phyloP scores from a whole-genome alignment of 108 stramenopile genomes.

The Cyclotella sp. region DNA sequence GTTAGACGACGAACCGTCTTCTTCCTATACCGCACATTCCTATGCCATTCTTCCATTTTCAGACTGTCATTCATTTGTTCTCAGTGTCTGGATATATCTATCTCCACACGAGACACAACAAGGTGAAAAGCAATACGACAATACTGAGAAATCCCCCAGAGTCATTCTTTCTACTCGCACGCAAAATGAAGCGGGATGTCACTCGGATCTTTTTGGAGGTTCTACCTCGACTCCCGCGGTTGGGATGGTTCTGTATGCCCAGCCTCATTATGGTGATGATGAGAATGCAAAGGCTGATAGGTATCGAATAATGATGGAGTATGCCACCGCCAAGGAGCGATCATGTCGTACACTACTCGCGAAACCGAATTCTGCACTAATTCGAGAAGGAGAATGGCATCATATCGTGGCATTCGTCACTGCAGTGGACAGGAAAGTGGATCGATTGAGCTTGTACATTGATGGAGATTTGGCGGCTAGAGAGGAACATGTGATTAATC shows the following conservation, averaged over 20 bases:
- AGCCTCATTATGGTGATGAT: slow-evolving; percentile 25
- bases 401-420: slow-evolving; percentile 37
- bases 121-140: slow-evolving; percentile 3
- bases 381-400: slow-evolving; percentile 39
- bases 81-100: slow-evolving; percentile 43
- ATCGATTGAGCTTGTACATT: slow-evolving; percentile 42
- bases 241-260: slow-evolving; percentile 43
- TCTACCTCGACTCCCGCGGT: not conserved
- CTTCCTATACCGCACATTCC: slow-evolving; percentile 26
- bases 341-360: slow-evolving; percentile 27
- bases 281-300: slow-evolving; percentile 4
- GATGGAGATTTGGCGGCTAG: slow-evolving; percentile 36
- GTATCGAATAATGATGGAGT: slow-evolving; percentile 37
- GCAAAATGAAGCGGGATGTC: slow-evolving; percentile 21
- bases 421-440: slow-evolving; percentile 15
- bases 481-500: slow-evolving; percentile 27
- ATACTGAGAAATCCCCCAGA: slow-evolving; percentile 20
- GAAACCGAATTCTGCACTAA: slow-evolving; percentile 8
- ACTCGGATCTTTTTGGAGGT: slow-evolving; percentile 31
- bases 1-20: not conserved
- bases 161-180: slow-evolving; percentile 36
- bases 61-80: slow-evolving; percentile 35
- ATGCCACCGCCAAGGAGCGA: slow-evolving; percentile 11
- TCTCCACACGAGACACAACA: slow-evolving; percentile 1
- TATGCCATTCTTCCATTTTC: slow-evolving; percentile 39